Percentiles rank a stretch among this genome's conserved stretches.
phyloP scores from a whole-genome alignment of 495 filamentous ascomycete species.

The Xylaria longipes region DNA sequence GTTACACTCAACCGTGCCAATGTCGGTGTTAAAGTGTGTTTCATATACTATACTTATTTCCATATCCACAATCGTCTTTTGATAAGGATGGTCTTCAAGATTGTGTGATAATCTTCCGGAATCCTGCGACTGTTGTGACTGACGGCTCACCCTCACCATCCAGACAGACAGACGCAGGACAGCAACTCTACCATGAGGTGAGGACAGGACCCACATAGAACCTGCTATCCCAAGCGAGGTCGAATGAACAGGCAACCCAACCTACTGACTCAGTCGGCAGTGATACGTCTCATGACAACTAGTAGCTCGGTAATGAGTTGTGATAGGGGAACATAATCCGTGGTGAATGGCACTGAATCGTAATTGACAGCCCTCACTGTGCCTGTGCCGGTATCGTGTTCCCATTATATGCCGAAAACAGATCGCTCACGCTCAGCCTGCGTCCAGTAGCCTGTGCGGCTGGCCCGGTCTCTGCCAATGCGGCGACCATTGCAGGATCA shows the following conservation, averaged over 20 bases:
- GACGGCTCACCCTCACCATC: neutral
- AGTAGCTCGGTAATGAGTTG: neutral
- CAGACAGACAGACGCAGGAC: neutral
- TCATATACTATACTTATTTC: constrained; percentile 8
- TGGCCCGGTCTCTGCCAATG: constrained; percentile 12
- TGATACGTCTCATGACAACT: neutral
- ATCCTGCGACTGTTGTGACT: neutral
- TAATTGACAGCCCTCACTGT: neutral
- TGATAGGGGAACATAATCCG: neutral
- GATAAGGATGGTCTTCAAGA: neutral
- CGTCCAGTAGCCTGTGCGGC: constrained; percentile 28
- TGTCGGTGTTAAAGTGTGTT: neutral
- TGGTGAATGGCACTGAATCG: neutral
- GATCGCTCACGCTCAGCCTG: constrained; percentile 35
- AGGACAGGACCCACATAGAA: neutral
- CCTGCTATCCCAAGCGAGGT: neutral
- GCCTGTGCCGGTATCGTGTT: neutral
- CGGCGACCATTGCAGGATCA: constrained; percentile 2
- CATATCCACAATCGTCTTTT: neutral
- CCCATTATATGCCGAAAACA: constrained; percentile 29
- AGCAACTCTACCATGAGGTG: neutral
- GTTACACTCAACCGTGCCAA: neutral
- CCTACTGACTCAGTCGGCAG: neutral
- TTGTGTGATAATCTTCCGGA: neutral
- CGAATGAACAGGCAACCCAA: neutral